These are phyloP conservation scores for Macadamia tetraphylla DNA, from an alignment of 164 flowering plant genomes.

Conservation along the genomic window DNA sequence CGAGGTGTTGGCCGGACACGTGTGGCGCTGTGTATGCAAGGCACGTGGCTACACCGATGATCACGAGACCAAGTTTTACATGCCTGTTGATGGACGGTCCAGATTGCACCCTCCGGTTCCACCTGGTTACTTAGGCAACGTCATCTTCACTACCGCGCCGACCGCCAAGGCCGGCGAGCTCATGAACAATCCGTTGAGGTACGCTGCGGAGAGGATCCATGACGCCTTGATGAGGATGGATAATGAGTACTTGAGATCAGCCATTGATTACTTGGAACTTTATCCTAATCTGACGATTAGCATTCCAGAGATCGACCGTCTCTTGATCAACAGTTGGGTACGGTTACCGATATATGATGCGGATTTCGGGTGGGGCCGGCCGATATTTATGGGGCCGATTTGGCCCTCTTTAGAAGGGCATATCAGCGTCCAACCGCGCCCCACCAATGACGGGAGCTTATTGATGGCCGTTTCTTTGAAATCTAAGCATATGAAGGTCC, in stretches of 20 bases:
- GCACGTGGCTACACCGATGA: conserved; percentile 48
- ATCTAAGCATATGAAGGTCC: no score
- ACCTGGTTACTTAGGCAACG: conserved; percentile 63
- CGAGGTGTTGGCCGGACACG: conserved; percentile 61
- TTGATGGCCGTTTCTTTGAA: no score
- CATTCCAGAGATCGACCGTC: no score
- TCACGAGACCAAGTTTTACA: conserved; percentile 54
- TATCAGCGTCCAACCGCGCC: no score
- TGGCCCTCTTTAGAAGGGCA: no score
- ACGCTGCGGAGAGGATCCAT: conserved; percentile 43
- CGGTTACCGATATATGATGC: no score
- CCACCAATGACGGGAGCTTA: no score
- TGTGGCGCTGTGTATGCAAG: conserved; percentile 51
- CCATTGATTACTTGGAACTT: no score
- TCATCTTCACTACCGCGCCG: conserved; percentile 53
- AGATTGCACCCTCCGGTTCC: conserved; percentile 57
- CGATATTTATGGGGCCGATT: no score
- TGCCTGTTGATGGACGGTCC: conserved; percentile 56
- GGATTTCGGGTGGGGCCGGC: no score
- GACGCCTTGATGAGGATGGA: conserved; percentile 27
- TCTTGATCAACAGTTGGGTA: no score
- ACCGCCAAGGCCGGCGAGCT: conserved; percentile 46
- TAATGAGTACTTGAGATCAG: not conserved
- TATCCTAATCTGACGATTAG: no score
- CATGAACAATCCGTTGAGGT: conserved; percentile 40